Percentiles rank a stretch among this genome's conserved stretches.
These are phyloP conservation scores for Mortierella sp. DNA, from an alignment of 371 early-diverging fungal genomes.

Conservation along the genomic window DNA sequence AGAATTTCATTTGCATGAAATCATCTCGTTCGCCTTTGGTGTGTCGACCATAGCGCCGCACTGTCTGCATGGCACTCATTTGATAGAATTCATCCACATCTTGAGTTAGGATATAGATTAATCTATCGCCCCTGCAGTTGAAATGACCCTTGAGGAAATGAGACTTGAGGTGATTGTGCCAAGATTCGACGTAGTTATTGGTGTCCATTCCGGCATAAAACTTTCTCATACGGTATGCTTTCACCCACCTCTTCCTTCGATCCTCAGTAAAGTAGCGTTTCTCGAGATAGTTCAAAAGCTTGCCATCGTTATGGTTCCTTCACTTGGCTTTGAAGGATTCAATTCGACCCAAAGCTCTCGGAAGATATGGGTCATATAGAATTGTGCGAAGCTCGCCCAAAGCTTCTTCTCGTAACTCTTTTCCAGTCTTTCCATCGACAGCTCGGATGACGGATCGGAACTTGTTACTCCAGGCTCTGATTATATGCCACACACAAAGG, in stretches of 20 bases:
- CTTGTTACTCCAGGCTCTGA: background rate
- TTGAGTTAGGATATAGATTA: constrained; percentile 1
- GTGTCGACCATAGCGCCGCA: background rate
- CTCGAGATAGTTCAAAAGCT: background rate
- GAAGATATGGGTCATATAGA: background rate
- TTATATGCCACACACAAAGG: constrained; percentile 1
- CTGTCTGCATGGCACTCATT: background rate
- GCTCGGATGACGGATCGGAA: background rate
- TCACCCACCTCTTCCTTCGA: background rate
- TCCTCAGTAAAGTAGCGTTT: background rate
- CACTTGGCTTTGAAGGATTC: background rate
- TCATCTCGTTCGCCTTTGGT: background rate
- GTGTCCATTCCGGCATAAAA: constrained; percentile 29
- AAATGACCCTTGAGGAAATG: background rate
- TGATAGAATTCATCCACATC: background rate
- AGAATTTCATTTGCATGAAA: background rate
- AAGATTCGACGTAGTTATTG: constrained; percentile 38
- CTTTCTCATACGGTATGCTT: background rate
- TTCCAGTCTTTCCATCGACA: background rate
- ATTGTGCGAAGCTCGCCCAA: background rate
- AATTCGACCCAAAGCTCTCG: background rate
- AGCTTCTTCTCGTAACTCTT: background rate
- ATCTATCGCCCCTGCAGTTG: constrained; percentile 2
- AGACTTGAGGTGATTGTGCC: constrained; percentile 34
- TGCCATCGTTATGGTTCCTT: background rate